phyloP scores from a whole-genome alignment of 768 basidiomycete species.

The Amanita pseudoporphyria region DNA sequence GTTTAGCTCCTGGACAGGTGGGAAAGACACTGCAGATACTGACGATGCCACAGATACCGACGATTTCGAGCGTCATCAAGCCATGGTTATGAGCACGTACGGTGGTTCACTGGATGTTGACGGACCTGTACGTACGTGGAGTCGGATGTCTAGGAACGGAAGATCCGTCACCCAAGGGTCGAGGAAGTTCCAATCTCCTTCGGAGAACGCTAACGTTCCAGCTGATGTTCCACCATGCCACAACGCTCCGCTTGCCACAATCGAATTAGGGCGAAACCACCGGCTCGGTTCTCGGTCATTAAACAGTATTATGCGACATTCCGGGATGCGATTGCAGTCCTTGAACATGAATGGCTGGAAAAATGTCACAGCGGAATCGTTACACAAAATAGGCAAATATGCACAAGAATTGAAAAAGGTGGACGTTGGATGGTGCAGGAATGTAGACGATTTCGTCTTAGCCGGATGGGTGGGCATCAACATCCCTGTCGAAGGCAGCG shows the following conservation, averaged over 20 bases:
- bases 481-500: constrained; percentile 10
- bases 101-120: not conserved
- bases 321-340: constrained; percentile 42
- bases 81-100: not conserved
- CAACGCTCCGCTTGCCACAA: constrained; percentile 35
- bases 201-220: not conserved
- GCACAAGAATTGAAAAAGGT: constrained; percentile 40
- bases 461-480: constrained; percentile 49
- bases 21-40: not conserved
- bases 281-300: constrained; percentile 46
- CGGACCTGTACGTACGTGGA: constrained; percentile 1
- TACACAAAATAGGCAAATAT: constrained; percentile 24
- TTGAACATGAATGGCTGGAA: constrained; percentile 78
- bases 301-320: constrained; percentile 55
- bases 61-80: not conserved
- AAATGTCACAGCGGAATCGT: constrained; percentile 37
- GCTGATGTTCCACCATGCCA: not conserved
- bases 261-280: constrained; percentile 61
- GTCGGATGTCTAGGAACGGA: not conserved
- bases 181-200: not conserved
- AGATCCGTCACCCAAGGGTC: not conserved
- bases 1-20: constrained; percentile 45
- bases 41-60: not conserved
- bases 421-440: constrained; percentile 82
- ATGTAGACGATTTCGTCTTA: constrained; percentile 74